Evolutionary conservation across 148 eudicot genomes (phyloP), one percentile per base, ranked within the genome.

Genomic region (Vaccinium vitisidaea): DNA sequence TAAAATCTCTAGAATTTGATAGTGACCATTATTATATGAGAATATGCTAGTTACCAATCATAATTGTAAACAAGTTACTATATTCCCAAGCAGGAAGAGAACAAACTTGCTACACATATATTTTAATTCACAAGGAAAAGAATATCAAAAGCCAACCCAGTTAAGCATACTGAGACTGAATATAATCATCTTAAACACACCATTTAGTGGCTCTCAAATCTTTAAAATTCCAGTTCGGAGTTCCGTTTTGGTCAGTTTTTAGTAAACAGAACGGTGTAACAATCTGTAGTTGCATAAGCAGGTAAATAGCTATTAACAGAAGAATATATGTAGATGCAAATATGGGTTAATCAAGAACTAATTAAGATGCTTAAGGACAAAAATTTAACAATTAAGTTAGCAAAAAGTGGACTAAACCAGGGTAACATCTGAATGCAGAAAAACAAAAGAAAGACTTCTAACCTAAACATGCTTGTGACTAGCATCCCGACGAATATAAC

Each of bases 381-480:
- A 30, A 71, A 39, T 8, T 77, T 77, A 49, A 77, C 58, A 52
- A 25, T 54, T 27, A 25, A 30, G 27, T 14, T 69, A 49, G 23
- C 14, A 27, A 65, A 49, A 25, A 25, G 13, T 11, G 71, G 30
- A 56, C 2, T 25, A 65, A 85, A 75, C 23, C 58, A 81, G 25
- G 53, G 54, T n/a, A 36, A 69, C 69, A 58, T 30, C 16, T 23
- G 15, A 53, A 71, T 21, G 32, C 50, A 61, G 67, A 81, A 75
- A 75, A 59, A 78, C 18, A 36, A 54, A 69, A 69, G 70, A 70
- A 78, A 85, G 79, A 80, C 18, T 48, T 73, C 84, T 79, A 87
- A 97, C 98, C 99, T 97, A 86, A 95, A 93, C 99, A 97, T 97
- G 92, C 99, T 97, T 80, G 99, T 95, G 84, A 94, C 86, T 77